Percentiles rank a stretch among this genome's conserved stretches.
Evolutionary conservation across 163 green algal genomes (phyloP).

Genomic region (Scenedesmus sp.): DNA sequence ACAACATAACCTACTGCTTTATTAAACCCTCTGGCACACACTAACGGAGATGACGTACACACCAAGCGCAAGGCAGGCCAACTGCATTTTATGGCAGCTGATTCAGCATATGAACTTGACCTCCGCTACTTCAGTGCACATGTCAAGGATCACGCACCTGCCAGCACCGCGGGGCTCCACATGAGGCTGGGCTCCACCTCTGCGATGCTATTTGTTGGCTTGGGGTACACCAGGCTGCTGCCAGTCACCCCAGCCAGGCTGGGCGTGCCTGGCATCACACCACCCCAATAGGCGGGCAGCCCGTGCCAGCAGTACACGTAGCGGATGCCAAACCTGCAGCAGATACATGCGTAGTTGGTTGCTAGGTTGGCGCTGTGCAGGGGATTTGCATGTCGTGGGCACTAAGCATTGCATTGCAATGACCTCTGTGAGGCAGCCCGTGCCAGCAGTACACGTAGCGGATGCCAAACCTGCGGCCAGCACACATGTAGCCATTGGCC

Average conservation of each 20-base stretch:
- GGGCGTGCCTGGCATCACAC: conserved; percentile 75
- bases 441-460: background rate
- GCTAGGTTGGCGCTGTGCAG: background rate
- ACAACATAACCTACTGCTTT: no score
- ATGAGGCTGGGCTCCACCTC: conserved; percentile 90
- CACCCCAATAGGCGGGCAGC: conserved; percentile 95
- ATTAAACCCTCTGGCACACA: no score
- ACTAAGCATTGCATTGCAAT: background rate
- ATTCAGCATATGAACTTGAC: no score
- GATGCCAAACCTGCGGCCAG: background rate
- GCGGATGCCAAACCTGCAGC: conserved; percentile 68
- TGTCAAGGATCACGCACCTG: conserved; percentile 39
- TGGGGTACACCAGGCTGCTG: conserved; percentile 51
- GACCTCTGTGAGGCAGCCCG: no score
- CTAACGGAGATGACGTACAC: no score
- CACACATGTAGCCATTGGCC: no score
- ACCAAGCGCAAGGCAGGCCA: conserved; percentile 3
- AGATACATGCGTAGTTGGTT: background rate
- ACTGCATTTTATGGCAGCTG: background rate
- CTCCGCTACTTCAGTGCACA: no score
- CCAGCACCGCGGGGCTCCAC: conserved; percentile 91
- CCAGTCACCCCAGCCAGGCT: conserved; percentile 37
- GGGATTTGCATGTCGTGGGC: no score
- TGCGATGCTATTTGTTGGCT: conserved; percentile 48
- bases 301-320: conserved; percentile 98